Conservation (phyloP, 2,329 filamentous ascomycete species). For the Pseudogymnoascus sp. region DNA sequence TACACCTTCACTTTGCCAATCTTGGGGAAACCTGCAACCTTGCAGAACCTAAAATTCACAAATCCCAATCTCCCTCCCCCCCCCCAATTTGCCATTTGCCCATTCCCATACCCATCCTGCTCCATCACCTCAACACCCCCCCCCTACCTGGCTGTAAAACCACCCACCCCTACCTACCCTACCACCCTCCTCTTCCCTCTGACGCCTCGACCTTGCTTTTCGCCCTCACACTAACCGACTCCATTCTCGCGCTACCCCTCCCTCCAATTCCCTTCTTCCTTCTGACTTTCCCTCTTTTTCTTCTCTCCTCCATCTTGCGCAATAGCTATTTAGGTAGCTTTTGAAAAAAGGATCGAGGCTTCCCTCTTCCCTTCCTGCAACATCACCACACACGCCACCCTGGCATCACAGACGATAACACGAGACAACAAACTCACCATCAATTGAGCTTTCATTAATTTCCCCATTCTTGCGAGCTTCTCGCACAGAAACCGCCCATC, state of each 20-base stretch:
- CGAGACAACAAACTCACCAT: not conserved
- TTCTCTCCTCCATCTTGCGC: not conserved
- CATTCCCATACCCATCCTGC: not conserved
- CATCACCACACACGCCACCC: not conserved
- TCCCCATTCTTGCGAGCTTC: not conserved
- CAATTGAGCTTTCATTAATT: not conserved
- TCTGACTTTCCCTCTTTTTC: constrained; percentile 6
- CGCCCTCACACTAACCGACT: not conserved
- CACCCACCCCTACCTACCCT: not conserved
- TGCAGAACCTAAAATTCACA: not conserved
- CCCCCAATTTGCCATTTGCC: not conserved
- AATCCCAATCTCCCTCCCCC: not conserved
- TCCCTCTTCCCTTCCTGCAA: not conserved
- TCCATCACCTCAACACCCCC: not conserved
- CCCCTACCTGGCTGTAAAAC: not conserved
- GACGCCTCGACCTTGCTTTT: not conserved
- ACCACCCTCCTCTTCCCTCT: not conserved
- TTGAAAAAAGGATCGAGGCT: not conserved
- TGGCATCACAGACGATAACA: not conserved
- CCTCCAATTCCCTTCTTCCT: constrained; percentile 1
- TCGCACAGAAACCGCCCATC: not conserved
- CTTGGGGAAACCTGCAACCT: not conserved
- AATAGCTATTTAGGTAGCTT: not conserved
- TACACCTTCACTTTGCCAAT: not conserved
- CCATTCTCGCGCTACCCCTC: not conserved